Evolutionary conservation across 331 rosid genomes (phyloP).

Genomic region (Rhamnella rubrinervis): DNA sequence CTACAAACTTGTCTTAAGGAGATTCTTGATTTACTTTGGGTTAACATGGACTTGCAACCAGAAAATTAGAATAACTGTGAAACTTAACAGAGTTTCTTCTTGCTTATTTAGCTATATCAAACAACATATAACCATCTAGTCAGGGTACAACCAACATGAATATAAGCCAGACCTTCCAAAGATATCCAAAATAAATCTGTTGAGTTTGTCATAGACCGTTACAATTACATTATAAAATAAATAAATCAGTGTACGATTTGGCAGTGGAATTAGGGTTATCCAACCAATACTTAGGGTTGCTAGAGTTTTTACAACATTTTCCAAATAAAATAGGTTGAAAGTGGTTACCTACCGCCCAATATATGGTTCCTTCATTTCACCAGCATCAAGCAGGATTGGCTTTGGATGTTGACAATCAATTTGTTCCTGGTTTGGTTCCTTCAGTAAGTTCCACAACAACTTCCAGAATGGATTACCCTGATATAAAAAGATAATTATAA

Average conservation of each 20-base stretch:
- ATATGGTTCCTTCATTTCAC: slow-evolving; percentile 87
- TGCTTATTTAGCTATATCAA: too few species aligned
- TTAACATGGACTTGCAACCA: too few species aligned
- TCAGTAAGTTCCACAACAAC: slow-evolving; percentile 63
- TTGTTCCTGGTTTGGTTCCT: slow-evolving; percentile 66
- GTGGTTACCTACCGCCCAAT: slow-evolving; percentile 83
- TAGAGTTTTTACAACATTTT: background rate
- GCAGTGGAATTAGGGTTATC: background rate
- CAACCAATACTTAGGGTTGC: background rate
- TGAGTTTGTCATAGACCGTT: background rate
- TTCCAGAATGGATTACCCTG: slow-evolving; percentile 89
- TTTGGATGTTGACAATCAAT: slow-evolving; percentile 74
- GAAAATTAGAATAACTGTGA: too few species aligned
- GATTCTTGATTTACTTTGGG: too few species aligned
- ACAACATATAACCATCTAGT: too few species aligned
- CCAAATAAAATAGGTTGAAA: background rate
- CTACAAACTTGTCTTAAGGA: too few species aligned
- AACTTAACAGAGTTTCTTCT: too few species aligned
- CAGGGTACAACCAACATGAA: too few species aligned
- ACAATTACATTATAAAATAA: background rate
- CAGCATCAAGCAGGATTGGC: slow-evolving; percentile 91
- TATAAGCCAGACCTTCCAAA: background rate
- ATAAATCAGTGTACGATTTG: background rate
- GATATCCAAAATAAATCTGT: slow-evolving; percentile 4
- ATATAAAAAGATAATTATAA: slow-evolving; percentile 27